phyloP scores from a whole-genome alignment of 345 rosid genomes.

The Microcos paniculata region DNA sequence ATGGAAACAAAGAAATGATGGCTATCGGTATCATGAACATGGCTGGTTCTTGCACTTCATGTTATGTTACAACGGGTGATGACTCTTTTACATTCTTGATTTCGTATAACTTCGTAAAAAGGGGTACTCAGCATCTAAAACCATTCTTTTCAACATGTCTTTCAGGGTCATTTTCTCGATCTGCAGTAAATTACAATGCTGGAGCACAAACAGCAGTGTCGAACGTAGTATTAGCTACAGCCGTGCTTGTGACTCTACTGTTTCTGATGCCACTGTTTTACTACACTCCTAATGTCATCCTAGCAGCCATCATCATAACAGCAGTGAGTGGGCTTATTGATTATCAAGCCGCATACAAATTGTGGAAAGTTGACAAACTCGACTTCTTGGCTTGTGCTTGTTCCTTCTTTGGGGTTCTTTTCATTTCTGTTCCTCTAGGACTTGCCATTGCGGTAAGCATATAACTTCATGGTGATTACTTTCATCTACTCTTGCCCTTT shows the following conservation, averaged over 20 bases:
- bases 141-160: background rate
- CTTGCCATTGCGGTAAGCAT: constrained; percentile 80
- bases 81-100: background rate
- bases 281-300: constrained; percentile 84
- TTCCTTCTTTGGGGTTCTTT: constrained; percentile 92
- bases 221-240: constrained; percentile 76
- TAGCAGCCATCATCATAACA: constrained; percentile 87
- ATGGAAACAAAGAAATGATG: constrained; percentile 99
- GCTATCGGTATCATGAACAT: constrained; percentile 97
- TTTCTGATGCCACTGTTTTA: constrained; percentile 94
- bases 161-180: constrained; percentile 92
- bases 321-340: constrained; percentile 94
- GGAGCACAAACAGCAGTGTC: constrained; percentile 88
- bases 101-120: background rate
- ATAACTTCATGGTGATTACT: background rate
- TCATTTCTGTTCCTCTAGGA: constrained; percentile 90
- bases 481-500: constrained; percentile 42
- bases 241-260: constrained; percentile 86
- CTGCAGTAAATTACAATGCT: constrained; percentile 90
- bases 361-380: constrained; percentile 95
- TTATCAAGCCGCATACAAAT: constrained; percentile 54
- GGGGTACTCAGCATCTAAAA: background rate
- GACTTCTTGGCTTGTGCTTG: constrained; percentile 84
- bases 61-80: constrained; percentile 85
- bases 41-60: constrained; percentile 91